Conservation (phyloP, 164 flowering plant species). For the Macadamia tetraphylla region DNA sequence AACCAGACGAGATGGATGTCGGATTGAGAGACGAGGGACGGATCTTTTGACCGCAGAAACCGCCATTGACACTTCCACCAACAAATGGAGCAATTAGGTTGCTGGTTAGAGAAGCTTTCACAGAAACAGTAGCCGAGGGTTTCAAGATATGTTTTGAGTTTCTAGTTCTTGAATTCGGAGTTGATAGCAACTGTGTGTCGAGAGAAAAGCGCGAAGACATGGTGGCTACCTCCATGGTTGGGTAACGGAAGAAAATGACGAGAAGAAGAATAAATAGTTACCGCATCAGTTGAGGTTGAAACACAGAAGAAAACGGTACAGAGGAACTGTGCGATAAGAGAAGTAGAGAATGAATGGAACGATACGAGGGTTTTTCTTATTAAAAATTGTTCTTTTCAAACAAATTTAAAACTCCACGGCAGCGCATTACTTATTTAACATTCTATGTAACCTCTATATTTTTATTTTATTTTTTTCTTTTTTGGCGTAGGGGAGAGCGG, state of each 20-base stretch:
- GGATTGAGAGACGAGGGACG: conserved; percentile 47
- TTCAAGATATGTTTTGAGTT: conserved; percentile 12
- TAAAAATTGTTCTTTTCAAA: no score
- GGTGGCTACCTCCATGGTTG: conserved; percentile 42
- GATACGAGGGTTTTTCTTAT: no score
- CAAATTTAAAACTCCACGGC: no score
- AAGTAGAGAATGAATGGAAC: no score
- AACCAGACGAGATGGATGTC: conserved; percentile 21
- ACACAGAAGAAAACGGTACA: no score
- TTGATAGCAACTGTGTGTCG: conserved; percentile 19
- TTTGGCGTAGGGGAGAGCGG: no score
- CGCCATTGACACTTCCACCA: conserved; percentile 43
- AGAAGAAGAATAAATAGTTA: conserved; percentile 7
- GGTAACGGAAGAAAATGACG: neutral
- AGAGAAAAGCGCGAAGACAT: conserved; percentile 39
- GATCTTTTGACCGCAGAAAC: conserved; percentile 51
- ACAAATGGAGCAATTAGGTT: conserved; percentile 35
- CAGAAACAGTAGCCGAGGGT: conserved; percentile 14
- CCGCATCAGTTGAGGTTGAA: neutral
- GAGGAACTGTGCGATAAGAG: no score
- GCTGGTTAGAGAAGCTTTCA: conserved; percentile 37
- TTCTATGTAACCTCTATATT: no score
- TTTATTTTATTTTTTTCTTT: no score
- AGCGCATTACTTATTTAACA: no score
- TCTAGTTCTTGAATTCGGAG: conserved; percentile 12